Conservation (phyloP, 441 rosid species). For the Erodium moschatum region DNA sequence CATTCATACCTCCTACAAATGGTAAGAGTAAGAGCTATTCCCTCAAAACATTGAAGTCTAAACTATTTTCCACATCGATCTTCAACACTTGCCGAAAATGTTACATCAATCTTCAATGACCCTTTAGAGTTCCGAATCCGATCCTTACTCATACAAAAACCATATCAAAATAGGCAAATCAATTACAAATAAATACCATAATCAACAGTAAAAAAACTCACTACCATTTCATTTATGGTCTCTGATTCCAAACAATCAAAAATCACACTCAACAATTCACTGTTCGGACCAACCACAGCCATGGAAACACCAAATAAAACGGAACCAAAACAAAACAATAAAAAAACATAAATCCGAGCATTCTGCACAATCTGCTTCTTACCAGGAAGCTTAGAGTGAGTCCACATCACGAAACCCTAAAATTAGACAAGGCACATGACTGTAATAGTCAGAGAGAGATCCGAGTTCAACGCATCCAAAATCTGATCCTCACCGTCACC, state of each 20-base stretch:
- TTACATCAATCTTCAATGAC: neutral
- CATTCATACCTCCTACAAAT: neutral
- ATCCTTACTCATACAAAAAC: neutral
- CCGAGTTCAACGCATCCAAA: constrained; percentile 40
- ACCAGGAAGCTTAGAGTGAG: constrained; percentile 29
- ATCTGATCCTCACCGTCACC: constrained; percentile 19
- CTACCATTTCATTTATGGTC: neutral
- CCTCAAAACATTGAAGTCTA: neutral
- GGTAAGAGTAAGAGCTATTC: neutral
- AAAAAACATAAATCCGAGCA: constrained; percentile 13
- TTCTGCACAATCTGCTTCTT: constrained; percentile 32
- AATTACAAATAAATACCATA: neutral
- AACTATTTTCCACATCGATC: neutral
- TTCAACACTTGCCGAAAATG: neutral
- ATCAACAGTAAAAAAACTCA: constrained; percentile 11
- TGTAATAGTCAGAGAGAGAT: constrained; percentile 32
- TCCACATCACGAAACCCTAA: constrained; percentile 24
- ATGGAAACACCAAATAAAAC: constrained; percentile 3
- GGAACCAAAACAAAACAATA: neutral
- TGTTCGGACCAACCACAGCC: constrained; percentile 14
- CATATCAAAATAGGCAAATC: neutral
- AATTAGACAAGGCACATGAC: constrained; percentile 24
- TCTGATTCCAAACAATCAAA: neutral
- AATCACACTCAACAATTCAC: neutral
- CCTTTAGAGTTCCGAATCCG: too few relatives aligned